Evolutionary conservation across 345 rosid species (phyloP).

Genomic region (Hibiscus trionum): DNA sequence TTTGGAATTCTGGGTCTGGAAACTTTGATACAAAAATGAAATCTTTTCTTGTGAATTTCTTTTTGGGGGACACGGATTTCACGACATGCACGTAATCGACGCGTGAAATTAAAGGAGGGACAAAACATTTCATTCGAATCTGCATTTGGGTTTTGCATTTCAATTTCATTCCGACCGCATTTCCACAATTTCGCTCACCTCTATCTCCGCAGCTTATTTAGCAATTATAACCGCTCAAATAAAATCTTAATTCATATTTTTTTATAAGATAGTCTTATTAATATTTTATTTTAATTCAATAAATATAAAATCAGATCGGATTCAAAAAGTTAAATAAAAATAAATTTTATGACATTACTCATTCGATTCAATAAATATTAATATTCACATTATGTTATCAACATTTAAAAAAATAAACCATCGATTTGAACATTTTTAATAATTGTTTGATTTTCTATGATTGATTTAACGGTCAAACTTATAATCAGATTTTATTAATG

Average conservation of each 20-base stretch:
- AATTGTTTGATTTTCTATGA: too few relatives aligned
- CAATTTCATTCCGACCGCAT: constrained; percentile 82
- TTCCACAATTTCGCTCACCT: constrained; percentile 30
- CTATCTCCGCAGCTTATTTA: constrained; percentile 24
- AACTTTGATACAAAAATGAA: constrained; percentile 8
- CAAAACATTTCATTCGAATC: constrained; percentile 11
- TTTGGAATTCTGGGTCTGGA: neutral
- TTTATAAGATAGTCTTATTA: too few relatives aligned
- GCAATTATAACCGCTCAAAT: neutral
- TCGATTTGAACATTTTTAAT: too few relatives aligned
- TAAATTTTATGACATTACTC: too few relatives aligned
- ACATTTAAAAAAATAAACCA: too few relatives aligned
- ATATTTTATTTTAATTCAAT: too few relatives aligned
- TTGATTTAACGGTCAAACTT: too few relatives aligned
- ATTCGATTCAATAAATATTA: too few relatives aligned
- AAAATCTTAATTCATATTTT: neutral
- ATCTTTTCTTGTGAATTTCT: neutral
- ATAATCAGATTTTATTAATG: too few relatives aligned
- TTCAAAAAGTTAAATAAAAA: too few relatives aligned
- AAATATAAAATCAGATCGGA: too few relatives aligned
- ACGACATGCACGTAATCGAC: constrained; percentile 26
- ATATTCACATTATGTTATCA: too few relatives aligned
- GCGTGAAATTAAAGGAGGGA: constrained; percentile 34
- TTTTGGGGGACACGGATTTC: constrained; percentile 35
- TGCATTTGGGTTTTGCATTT: constrained; percentile 41